Percentiles rank a stretch among this genome's conserved stretches.
Conservation (phyloP, 768 basidiomycete genomes). For the Termitomyces sp. region DNA sequence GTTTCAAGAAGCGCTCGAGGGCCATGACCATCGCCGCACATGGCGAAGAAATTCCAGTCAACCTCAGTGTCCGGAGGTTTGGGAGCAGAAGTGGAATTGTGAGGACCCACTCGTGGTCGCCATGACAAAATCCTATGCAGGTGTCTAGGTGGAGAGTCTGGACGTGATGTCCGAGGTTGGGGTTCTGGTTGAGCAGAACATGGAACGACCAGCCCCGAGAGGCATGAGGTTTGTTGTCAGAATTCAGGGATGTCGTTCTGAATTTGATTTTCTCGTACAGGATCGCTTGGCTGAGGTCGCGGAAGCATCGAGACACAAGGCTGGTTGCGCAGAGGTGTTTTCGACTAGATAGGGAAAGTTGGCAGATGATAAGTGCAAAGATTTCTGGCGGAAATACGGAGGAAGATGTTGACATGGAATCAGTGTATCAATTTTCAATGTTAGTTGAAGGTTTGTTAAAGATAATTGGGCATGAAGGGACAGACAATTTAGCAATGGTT, state of each 20-base stretch:
- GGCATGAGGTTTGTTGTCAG: not conserved
- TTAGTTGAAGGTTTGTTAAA: not conserved
- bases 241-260: not conserved
- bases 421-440: not conserved
- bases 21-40: not conserved
- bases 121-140: not conserved
- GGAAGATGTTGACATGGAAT: not conserved
- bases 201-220: not conserved
- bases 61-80: not conserved
- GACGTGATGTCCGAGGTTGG: not conserved
- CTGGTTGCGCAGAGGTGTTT: not conserved
- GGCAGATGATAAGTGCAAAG: not conserved
- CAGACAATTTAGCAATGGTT: not conserved
- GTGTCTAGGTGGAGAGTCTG: not conserved
- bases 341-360: not conserved
- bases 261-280: not conserved
- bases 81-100: not conserved
- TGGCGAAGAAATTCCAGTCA: not conserved
- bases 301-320: not conserved
- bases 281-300: not conserved
- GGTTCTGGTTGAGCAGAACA: not conserved
- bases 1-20: not conserved
- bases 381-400: not conserved
- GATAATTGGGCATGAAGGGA: not conserved
- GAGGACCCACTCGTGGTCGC: not conserved